These are phyloP conservation scores for Plectosphaerella plurivora DNA, from an alignment of 2,329 filamentous ascomycete genomes.

Conservation along the genomic window DNA sequence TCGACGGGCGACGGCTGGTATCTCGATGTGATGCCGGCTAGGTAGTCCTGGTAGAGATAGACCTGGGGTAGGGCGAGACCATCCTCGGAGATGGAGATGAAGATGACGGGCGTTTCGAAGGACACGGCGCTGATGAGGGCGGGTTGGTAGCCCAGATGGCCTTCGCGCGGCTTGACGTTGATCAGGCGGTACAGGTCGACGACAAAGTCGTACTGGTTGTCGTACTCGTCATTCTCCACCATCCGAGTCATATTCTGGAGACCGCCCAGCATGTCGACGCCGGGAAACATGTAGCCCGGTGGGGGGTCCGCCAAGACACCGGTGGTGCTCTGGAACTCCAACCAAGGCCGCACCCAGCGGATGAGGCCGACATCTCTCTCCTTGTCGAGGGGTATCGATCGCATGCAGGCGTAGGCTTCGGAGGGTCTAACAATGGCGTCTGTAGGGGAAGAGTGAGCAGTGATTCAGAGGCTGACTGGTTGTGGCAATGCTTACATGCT, in stretches of 20 bases:
- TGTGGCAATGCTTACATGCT: not conserved
- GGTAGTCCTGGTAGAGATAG: constrained; percentile 10
- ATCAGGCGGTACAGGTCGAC: constrained; percentile 13
- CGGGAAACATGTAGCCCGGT: constrained; percentile 13
- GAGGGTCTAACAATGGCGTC: constrained; percentile 10
- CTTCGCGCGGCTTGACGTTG: constrained; percentile 9
- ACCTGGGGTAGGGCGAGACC: constrained; percentile 7
- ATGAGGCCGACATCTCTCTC: constrained; percentile 10
- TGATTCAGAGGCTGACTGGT: not conserved
- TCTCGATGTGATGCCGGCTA: constrained; percentile 1
- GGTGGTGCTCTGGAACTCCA: constrained; percentile 15
- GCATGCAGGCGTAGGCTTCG: constrained; percentile 12
- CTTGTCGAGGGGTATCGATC: constrained; percentile 11
- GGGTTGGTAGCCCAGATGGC: constrained; percentile 10
- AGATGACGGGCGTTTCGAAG: constrained; percentile 5
- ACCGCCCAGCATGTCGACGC: constrained; percentile 15
- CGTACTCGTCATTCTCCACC: constrained; percentile 8
- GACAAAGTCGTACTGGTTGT: constrained; percentile 12
- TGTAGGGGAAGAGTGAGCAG: not conserved
- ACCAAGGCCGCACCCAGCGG: constrained; percentile 11
- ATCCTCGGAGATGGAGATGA: constrained; percentile 14
- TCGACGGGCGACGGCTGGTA: constrained; percentile 6
- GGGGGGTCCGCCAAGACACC: constrained; percentile 13
- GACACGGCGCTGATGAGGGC: constrained; percentile 6
- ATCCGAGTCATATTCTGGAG: constrained; percentile 11